Base-by-base conservation (phyloP, 176 grass and related monocot genomes). In the Coix lacrymajobi region DNA sequence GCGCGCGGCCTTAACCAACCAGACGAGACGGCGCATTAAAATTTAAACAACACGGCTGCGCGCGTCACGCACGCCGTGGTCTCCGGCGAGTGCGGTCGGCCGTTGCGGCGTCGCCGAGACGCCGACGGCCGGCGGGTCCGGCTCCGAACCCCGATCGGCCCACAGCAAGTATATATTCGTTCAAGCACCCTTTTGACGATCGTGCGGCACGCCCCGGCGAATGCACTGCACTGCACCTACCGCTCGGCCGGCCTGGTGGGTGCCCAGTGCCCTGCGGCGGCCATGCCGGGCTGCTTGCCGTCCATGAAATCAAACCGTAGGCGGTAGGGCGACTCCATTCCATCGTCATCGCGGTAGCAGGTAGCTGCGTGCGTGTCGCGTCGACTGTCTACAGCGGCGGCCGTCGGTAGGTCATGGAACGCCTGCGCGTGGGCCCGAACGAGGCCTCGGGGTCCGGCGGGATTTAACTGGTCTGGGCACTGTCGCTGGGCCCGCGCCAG, bases 41-140 rank as follows among this genome's bases (percentile, higher is more conserved):
- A 7, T 7, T 7, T 20, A 51, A 51, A 51, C 48, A 51, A 57
- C 20, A 57, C 8, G 4, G 22, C 8, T 0, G 40, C n/a, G 9
- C 24, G 11, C 8, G n/a, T n/a, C n/a, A 25, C 20, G 14, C 44
- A 13, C 44, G 44, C 44, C 14, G 11, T 9, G 7, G 20, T 12
- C 22, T 15, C 6, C 28, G 60, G 60, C 29, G 26, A 73, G 28
- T 72, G 38, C 11, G n/a, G n/a, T n/a, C 12, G 37, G 38, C 16
- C 52, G 66, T 85, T 85, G 33, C 37, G 65, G 37, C 16, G 83
- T 71, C 75, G 17, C 58, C 28, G 15, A 49, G 46, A 49, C 46
- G 5, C 46, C 46, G 46, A 49, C 14, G 45, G 45, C 45, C 46
- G 46, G 39, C 56, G 20, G 51, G 51, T 54, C 51, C 51, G 51